Conservation (phyloP, 1,284 basidiomycete species). For the Irpex lacteus region DNA sequence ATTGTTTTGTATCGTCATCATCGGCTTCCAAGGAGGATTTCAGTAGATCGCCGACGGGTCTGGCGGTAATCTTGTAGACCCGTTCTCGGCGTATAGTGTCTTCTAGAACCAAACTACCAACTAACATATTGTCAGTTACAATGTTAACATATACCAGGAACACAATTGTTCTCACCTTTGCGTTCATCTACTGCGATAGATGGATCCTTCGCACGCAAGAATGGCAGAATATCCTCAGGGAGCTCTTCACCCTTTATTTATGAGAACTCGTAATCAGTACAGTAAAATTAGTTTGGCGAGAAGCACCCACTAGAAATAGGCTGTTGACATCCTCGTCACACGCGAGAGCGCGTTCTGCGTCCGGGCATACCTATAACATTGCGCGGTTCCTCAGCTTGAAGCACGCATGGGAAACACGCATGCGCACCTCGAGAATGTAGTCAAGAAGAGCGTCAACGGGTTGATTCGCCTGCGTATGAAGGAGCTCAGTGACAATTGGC, state of each 20-base stretch:
- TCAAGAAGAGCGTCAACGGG: neutral
- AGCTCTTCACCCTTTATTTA: neutral
- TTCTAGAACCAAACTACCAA: too few relatives aligned
- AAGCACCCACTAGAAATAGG: neutral
- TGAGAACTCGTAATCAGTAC: neutral
- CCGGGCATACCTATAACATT: neutral
- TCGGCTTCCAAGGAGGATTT: too few relatives aligned
- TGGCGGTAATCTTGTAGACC: too few relatives aligned
- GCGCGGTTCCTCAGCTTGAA: neutral
- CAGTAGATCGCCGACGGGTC: too few relatives aligned
- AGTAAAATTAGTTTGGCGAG: neutral
- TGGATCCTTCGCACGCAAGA: neutral
- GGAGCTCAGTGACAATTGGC: too few relatives aligned
- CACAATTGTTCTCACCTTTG: neutral
- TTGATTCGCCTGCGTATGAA: neutral
- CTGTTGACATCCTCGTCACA: neutral
- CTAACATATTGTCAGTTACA: too few relatives aligned
- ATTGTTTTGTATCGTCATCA: too few relatives aligned
- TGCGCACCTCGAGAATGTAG: neutral
- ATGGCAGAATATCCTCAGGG: neutral
- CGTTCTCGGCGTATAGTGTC: too few relatives aligned
- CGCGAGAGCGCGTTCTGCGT: neutral
- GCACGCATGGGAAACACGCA: neutral
- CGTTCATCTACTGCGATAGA: neutral
- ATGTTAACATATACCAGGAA: too few relatives aligned